A percentile compares a stretch with the other conserved stretches of the same genome.
phyloP scores from a whole-genome alignment of 495 filamentous ascomycete genomes.

The Daldinia loculata region DNA sequence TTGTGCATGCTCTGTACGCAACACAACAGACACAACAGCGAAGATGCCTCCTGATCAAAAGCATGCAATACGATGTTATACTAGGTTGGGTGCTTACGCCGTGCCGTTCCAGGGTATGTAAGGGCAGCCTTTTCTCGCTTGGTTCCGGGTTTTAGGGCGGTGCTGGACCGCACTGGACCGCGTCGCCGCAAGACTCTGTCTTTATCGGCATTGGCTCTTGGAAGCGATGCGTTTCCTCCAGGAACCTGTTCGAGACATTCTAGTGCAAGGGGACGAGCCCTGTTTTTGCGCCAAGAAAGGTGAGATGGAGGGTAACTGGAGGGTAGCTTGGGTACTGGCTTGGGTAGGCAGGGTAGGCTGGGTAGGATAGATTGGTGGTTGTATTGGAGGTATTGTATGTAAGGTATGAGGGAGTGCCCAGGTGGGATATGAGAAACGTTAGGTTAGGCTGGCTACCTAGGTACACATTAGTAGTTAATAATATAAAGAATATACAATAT shows the following conservation, averaged over 20 bases:
- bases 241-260: constrained; percentile 27
- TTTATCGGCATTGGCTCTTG: background rate
- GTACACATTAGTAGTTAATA: background rate
- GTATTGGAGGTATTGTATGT: constrained; percentile 18
- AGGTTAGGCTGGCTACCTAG: background rate
- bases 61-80: constrained; percentile 8
- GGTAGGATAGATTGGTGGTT: constrained; percentile 14
- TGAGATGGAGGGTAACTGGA: constrained; percentile 31
- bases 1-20: constrained; percentile 4
- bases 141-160: constrained; percentile 8
- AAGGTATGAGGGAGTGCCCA: background rate
- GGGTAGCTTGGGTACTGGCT: background rate
- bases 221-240: constrained; percentile 4
- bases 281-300: constrained; percentile 26
- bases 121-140: constrained; percentile 11
- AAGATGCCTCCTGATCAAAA: constrained; percentile 1
- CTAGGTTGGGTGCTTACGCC: constrained; percentile 3
- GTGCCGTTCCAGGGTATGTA: constrained; percentile 1
- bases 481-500: background rate
- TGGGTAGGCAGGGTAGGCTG: background rate
- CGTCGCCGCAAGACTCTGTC: background rate
- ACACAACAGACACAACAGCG: background rate
- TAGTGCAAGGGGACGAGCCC: constrained; percentile 25
- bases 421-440: background rate
- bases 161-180: constrained; percentile 1